Evolutionary conservation across 1,284 basidiomycete species (phyloP), one percentile per base, ranked within the genome.

Genomic region (Irpex sp.): DNA sequence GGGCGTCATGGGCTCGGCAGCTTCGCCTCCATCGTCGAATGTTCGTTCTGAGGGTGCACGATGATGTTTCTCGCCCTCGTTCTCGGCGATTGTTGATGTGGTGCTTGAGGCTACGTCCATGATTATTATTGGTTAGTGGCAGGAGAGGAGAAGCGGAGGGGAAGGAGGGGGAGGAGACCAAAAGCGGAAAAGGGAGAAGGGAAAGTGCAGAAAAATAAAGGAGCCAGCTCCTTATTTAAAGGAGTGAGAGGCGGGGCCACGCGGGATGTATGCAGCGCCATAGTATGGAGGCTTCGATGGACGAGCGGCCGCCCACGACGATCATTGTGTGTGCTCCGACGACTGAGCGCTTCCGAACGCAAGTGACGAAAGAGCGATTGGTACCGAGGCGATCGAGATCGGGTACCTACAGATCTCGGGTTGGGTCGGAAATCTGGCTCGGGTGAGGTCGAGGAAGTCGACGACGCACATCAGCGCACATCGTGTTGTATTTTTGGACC

Each of bases 31-130:
- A 51, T 60, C 59, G 9, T 39, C 59, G 15, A 51, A 50, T 49
- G 54, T 17, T 43, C 49, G 58, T 15, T 43, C 35, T n/a, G 35
- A 33, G 11, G 17, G 36, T 9, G 62, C 47, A 11, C 31, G 39
- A 9, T 33, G 19, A 5, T 33, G 5, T 11, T 63, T 60, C 21
- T 21, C 7, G n/a, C 56, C 62, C 5, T 63, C 62, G 9, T 35
- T 49, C 21, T 31, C 49, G 3, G 60, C 57, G 13, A 61, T 43
- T 3, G 63, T 64, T 35, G 56, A 61, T 2, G 50, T 61, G 46
- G 57, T 57, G 26, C 63, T 64, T 15, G 17, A 31, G 1, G 63
- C 60, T 37, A 55, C 58, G 37, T 61, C 60, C 60, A 60, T 57
- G 9, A 31, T 46, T 31, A 3, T 13, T 43, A n/a, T 9, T 3